These are phyloP conservation scores for Lecanicillium sp. DNA, from an alignment of 2,329 filamentous ascomycete species.

Conservation along the genomic window DNA sequence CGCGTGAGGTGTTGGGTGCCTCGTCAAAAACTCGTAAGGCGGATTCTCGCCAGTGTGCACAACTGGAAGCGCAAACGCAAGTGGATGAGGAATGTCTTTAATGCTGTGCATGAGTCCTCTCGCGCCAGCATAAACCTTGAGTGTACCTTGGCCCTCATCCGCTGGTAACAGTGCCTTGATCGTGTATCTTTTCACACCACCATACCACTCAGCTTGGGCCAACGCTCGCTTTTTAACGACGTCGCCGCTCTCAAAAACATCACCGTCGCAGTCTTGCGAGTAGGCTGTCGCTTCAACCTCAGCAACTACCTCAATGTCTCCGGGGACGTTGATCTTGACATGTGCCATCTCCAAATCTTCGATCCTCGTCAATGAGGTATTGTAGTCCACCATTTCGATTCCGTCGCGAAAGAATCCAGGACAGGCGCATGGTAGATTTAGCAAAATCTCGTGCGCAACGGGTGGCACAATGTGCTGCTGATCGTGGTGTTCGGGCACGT, in stretches of 20 bases:
- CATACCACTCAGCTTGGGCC: slow-evolving; percentile 85
- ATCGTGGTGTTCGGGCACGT: slow-evolving; percentile 76
- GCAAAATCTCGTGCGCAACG: slow-evolving; percentile 73
- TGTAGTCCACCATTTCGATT: slow-evolving; percentile 78
- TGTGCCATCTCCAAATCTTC: slow-evolving; percentile 93
- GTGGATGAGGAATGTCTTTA: slow-evolving; percentile 87
- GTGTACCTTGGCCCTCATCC: slow-evolving; percentile 77
- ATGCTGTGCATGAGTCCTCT: slow-evolving; percentile 95
- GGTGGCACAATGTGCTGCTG: slow-evolving; percentile 93
- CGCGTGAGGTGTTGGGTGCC: slow-evolving; percentile 95
- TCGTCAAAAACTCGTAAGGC: slow-evolving; percentile 82
- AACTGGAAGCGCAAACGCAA: slow-evolving; percentile 85
- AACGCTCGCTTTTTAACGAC: slow-evolving; percentile 76
- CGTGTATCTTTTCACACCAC: slow-evolving; percentile 81
- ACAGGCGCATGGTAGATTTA: slow-evolving; percentile 78
- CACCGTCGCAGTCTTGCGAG: slow-evolving; percentile 76
- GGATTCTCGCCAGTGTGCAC: slow-evolving; percentile 89
- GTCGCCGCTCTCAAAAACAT: slow-evolving; percentile 89
- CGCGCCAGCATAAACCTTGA: slow-evolving; percentile 92
- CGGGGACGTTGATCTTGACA: slow-evolving; percentile 76
- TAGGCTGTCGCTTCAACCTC: slow-evolving; percentile 84
- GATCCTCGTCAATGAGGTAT: slow-evolving; percentile 76
- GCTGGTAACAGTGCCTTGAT: slow-evolving; percentile 87
- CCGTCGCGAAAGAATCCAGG: slow-evolving; percentile 80
- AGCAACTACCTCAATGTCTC: slow-evolving; percentile 84